Base-by-base conservation (phyloP, 495 filamentous ascomycete genomes). In the Thermothielavioides terrestris region DNA sequence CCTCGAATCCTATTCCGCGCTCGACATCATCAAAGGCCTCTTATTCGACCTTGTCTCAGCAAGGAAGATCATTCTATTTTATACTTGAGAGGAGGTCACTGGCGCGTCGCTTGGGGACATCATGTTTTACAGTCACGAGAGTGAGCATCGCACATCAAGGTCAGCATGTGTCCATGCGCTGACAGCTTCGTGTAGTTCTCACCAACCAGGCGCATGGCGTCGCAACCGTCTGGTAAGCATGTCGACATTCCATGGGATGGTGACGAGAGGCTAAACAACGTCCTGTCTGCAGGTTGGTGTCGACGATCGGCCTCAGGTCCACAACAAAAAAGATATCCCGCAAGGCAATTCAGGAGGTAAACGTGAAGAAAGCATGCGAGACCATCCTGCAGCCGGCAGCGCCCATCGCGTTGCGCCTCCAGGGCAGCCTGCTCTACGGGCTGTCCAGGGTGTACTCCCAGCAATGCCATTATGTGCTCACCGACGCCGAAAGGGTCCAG, bases 61-160 rank as follows among this genome's bases (percentile, higher is more conserved):
- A 11, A 21, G 14, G 23, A 14, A 17, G 7, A 4, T 26, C 10
- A 36, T 32, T 15, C 10, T 25, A 28, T 27, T n/a, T n/a, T 22
- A 22, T 25, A 18, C 12, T 23, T 20, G 25, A 31, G 15, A 32
- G 26, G 8, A 45, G n/a, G 20, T 39, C 21, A 12, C 12, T 20
- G 26, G 4, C 34, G 35, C 23, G 25, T 31, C 15, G 1, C 20
- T 31, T 6, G 7, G 6, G 14, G 4, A 1, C 20, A 64, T 49
- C 50, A 95, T 95, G 89, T 95, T 95, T 60, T 95, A 94, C 67
- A 92, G 85, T 60, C 85, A 92, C 67, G 89, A 94, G 66, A 86
- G 89, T 91, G 72, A 59, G 37, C 8, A 10, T 31, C n/a, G n/a
- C n/a, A n/a, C n/a, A n/a, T 17, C 5, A 7, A 26, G 17, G 12